Conservation (phyloP, 805 yeast species). For the Priceomyces melissophilus region DNA sequence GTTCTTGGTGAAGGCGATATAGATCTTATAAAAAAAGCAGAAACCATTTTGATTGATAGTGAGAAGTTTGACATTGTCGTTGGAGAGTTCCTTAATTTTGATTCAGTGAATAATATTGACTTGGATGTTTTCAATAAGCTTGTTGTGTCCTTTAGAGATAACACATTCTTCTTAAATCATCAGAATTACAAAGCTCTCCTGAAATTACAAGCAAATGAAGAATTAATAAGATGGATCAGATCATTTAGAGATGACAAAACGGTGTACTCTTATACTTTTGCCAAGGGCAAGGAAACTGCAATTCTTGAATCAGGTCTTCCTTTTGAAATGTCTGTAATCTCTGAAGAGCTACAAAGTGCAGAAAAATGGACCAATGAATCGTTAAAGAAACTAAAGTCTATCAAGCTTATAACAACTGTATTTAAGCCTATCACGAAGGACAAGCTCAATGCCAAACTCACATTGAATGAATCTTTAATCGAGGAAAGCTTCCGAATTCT, state of each 20-base stretch:
- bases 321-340: constrained; percentile 14
- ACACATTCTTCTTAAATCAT: constrained; percentile 23
- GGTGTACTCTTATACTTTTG: constrained; percentile 17
- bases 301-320: constrained; percentile 18
- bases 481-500: constrained; percentile 17
- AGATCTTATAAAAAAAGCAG: constrained; percentile 28
- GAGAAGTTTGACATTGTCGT: constrained; percentile 18
- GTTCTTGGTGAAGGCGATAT: constrained; percentile 29
- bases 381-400: constrained; percentile 13
- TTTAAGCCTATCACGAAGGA: constrained; percentile 12
- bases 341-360: constrained; percentile 11
- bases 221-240: constrained; percentile 13
- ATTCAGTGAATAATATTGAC: constrained; percentile 15
- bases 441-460: constrained; percentile 14
- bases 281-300: constrained; percentile 19
- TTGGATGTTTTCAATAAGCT: constrained; percentile 22
- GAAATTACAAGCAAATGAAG: constrained; percentile 20
- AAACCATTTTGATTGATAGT: constrained; percentile 23
- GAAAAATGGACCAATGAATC: constrained; percentile 22
- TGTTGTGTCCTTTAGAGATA: constrained; percentile 23
- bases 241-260: constrained; percentile 1
- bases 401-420: constrained; percentile 16
- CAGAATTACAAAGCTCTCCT: constrained; percentile 27
- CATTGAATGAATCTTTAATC: constrained; percentile 17
- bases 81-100: constrained; percentile 14